A percentile compares a stretch with the other conserved stretches of the same genome.
These are phyloP conservation scores for Pseudocercospora ulei DNA, from an alignment of 2,329 filamentous ascomycete genomes.

Conservation along the genomic window DNA sequence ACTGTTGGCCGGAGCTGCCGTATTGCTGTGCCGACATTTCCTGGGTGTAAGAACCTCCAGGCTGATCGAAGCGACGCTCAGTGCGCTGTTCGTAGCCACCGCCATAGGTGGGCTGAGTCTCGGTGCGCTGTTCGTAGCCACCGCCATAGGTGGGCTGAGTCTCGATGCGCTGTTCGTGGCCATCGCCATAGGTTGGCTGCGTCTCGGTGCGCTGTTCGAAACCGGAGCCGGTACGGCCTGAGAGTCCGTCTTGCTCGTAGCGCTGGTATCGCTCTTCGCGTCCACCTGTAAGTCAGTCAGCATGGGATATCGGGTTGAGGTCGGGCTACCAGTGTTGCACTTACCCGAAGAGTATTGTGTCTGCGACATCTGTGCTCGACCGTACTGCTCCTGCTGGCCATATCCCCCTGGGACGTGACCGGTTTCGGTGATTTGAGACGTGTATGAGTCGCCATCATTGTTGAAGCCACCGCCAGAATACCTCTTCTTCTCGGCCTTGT, in stretches of 20 bases:
- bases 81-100: constrained; percentile 52
- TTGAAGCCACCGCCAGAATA: constrained; percentile 47
- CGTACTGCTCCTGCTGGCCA: constrained; percentile 41
- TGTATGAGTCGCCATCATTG: constrained; percentile 53
- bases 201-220: constrained; percentile 53
- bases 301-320: constrained; percentile 52
- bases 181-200: constrained; percentile 44
- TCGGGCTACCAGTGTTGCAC: constrained; percentile 42
- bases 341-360: constrained; percentile 49
- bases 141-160: constrained; percentile 45
- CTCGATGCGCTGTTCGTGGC: constrained; percentile 52
- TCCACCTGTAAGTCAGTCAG: constrained; percentile 50
- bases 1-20: constrained; percentile 25
- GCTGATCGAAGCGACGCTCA: constrained; percentile 45
- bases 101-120: constrained; percentile 45
- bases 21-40: constrained; percentile 33
- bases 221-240: constrained; percentile 42
- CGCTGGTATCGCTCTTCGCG: constrained; percentile 52
- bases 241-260: constrained; percentile 47
- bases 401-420: constrained; percentile 39
- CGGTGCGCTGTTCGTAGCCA: constrained; percentile 50
- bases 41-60: constrained; percentile 37
- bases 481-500: constrained; percentile 44
- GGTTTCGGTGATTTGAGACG: constrained; percentile 53
- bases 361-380: constrained; percentile 51